Evolutionary conservation across 257 asterid genomes (phyloP), one percentile per base, ranked within the genome.

Genomic region (Haberlea rhodopensis): DNA sequence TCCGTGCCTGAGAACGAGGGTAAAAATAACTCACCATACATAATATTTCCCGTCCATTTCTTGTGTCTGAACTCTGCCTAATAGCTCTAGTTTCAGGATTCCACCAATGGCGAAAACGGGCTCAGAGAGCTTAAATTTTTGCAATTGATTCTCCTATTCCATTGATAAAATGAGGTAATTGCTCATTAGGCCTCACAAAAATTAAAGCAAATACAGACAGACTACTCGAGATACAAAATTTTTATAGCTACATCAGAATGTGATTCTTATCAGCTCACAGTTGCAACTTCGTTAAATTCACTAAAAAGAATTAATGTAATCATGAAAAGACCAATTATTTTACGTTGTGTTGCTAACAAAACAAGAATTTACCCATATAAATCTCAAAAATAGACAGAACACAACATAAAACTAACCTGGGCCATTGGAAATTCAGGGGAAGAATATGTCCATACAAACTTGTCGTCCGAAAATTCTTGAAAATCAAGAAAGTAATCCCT

Each of bases 1-100:
- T n/a, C n/a, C n/a, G n/a, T n/a, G n/a, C n/a, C n/a, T n/a, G n/a
- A n/a, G n/a, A n/a, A n/a, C n/a, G 27, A 60, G 56, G 48, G 48
- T 46, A 48, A 27, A 23, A 65, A 60, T 23, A 29, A 37, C 84
- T 86, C 56, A 88, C 97, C 97, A 86, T 68, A 88, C 75, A 60
- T 88, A 90, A 74, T 82, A 91, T 32, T 76, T 75, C 34, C 77
- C 81, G 48, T 91, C 97, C 76, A 77, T 28, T 62, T 83, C 86
- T 80, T 91, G 97, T 62, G 80, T 84, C 70, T 91, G 95, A 65
- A 84, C 83, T 75, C 97, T 78, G 67, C 97, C 97, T 76, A 90
- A 60, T 15, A 90, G 84, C 79, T 90, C 91, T 43, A 90, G 80
- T 73, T 77, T 82, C 78, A 90, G 73, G 75, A 86, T 70, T 43